A percentile compares a stretch with the other conserved stretches of the same genome.
These are phyloP conservation scores for Entomophthora muscae DNA, from an alignment of 371 early-diverging fungal genomes.

Conservation along the genomic window DNA sequence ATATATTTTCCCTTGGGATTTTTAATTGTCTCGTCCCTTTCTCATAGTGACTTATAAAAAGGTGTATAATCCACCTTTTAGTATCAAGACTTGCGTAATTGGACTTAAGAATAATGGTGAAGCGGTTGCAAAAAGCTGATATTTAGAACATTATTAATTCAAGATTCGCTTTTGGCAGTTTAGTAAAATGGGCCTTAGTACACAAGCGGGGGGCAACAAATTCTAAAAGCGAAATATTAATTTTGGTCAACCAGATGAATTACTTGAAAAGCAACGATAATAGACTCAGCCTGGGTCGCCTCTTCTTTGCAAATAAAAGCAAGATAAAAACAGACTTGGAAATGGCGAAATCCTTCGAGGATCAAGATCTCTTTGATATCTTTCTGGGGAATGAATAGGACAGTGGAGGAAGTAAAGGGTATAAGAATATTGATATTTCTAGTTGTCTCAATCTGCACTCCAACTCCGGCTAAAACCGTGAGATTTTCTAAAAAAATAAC, in stretches of 20 bases:
- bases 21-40: too few species aligned
- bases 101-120: too few species aligned
- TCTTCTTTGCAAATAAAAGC: not conserved
- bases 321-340: not conserved
- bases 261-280: not conserved
- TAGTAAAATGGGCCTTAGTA: not conserved
- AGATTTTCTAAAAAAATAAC: not conserved
- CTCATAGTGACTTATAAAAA: too few species aligned
- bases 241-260: not conserved
- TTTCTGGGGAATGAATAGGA: not conserved
- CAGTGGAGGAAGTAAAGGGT: not conserved
- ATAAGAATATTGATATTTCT: not conserved
- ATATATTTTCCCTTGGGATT: too few species aligned
- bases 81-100: too few species aligned
- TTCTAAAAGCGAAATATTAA: not conserved
- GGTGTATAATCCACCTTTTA: too few species aligned
- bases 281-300: not conserved
- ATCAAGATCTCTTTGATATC: not conserved
- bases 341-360: not conserved
- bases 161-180: not conserved
- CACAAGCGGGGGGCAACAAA: not conserved
- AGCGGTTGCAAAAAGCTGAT: too few species aligned
- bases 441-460: not conserved
- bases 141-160: too few species aligned
- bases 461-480: not conserved